Conservation (phyloP, 1,284 basidiomycete species). For the Chalciporus sp. region DNA sequence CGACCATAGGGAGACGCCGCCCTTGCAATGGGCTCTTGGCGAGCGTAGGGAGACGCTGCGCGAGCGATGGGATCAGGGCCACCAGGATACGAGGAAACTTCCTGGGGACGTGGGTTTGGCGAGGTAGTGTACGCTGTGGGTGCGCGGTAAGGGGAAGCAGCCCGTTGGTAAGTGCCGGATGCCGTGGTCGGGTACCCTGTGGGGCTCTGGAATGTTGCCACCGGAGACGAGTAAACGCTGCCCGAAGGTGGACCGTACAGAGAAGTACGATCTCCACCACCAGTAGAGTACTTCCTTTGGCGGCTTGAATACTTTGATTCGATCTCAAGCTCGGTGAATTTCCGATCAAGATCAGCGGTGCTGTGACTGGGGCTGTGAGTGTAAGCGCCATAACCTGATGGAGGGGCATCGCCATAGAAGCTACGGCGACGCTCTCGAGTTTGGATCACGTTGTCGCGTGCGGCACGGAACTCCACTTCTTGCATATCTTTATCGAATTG, state of each 20-base stretch:
- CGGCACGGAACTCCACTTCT: slow-evolving; percentile 54
- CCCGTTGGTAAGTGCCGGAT: slow-evolving; percentile 28
- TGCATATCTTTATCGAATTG: slow-evolving; percentile 45
- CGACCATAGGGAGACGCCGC: slow-evolving; percentile 27
- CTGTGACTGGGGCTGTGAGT: slow-evolving; percentile 26
- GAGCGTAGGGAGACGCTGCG: slow-evolving; percentile 37
- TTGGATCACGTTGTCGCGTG: slow-evolving; percentile 55
- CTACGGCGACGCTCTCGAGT: slow-evolving; percentile 36
- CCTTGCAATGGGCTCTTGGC: slow-evolving; percentile 30
- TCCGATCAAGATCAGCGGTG: slow-evolving; percentile 31
- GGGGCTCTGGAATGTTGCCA: slow-evolving; percentile 16
- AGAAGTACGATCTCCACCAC: slow-evolving; percentile 28
- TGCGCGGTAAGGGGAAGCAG: slow-evolving; percentile 36
- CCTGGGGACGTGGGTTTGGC: slow-evolving; percentile 35
- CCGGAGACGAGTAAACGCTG: slow-evolving; percentile 24
- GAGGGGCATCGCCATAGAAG: slow-evolving; percentile 35
- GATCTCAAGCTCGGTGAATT: slow-evolving; percentile 35
- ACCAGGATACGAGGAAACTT: slow-evolving; percentile 35
- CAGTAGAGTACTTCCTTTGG: slow-evolving; percentile 34
- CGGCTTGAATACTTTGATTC: slow-evolving; percentile 26
- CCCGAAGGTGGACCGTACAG: slow-evolving; percentile 17
- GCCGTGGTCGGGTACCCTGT: slow-evolving; percentile 25
- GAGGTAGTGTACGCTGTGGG: slow-evolving; percentile 29
- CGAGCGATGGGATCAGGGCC: slow-evolving; percentile 34
- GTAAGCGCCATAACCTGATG: slow-evolving; percentile 26